Conservation (phyloP, 805 yeast genomes). For the Cyberlindnera maritima region DNA sequence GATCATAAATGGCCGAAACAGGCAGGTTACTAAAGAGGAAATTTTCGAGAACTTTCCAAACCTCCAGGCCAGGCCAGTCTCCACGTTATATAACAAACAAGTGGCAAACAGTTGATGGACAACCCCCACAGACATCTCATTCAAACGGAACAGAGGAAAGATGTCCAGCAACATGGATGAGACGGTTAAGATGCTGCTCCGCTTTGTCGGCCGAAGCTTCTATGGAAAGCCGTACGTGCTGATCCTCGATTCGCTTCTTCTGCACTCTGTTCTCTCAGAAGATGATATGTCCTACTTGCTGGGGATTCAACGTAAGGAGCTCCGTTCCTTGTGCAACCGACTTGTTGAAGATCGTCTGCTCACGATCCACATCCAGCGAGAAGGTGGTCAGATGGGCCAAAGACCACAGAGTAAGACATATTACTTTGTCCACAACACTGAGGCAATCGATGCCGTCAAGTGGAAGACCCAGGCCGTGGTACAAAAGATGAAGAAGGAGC, state of each 20-base stretch:
- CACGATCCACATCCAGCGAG: conserved; percentile 68
- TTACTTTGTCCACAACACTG: conserved; percentile 84
- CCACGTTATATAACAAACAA: no score
- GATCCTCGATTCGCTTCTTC: conserved; percentile 79
- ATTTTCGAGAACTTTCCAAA: not conserved
- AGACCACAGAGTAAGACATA: conserved; percentile 75
- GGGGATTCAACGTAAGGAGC: conserved; percentile 82
- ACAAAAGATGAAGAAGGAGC: conserved; percentile 71
- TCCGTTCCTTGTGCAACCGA: conserved; percentile 77
- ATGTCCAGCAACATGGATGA: conserved; percentile 31
- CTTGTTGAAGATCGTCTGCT: conserved; percentile 82
- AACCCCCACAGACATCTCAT: no score
- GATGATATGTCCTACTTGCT: conserved; percentile 82
- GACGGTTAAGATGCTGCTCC: conserved; percentile 47
- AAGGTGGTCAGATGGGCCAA: conserved; percentile 52
- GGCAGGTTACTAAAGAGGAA: not conserved
- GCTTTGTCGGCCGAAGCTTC: conserved; percentile 83
- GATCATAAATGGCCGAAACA: not conserved
- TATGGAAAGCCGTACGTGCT: conserved; percentile 81
- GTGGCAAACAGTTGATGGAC: no score
- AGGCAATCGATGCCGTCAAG: conserved; percentile 92
- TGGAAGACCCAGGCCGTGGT: conserved; percentile 94
- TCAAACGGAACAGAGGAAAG: no score
- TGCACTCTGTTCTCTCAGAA: conserved; percentile 88
- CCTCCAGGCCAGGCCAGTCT: not conserved